Base-by-base conservation (phyloP, 352 stramenopile species). In the Pythium scleroteichum region DNA sequence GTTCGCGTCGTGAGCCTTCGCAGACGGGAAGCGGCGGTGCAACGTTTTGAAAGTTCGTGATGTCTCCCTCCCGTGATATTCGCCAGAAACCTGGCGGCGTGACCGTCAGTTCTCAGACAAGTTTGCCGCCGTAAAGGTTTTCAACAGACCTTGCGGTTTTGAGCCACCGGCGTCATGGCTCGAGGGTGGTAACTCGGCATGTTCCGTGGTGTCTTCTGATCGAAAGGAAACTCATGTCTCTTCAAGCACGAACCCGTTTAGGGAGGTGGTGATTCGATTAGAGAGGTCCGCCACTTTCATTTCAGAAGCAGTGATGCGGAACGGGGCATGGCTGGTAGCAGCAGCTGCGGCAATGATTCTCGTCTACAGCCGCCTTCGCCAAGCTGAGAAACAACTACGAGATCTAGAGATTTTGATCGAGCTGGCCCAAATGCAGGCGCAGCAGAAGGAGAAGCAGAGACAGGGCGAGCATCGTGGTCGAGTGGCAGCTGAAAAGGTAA, bases 401-500 rank as follows among this genome's bases (percentile, higher is more conserved):
- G 59, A 53, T 24, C 24, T 52, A 35, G 33, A 53, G 32, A 13
- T 13, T 17, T 19, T 38, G n/a, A 13, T 44, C 14, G 48, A 88
- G 38, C 57, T 84, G 44, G 40, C 50, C 1, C 47, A 22, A 24
- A 32, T 22, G 33, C 67, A 85, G 42, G 59, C 73, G 4, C 54
- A 60, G 20, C 82, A 75, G 48, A 86, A 82, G 50, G 81, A 90
- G 46, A 59, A 74, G 44, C 67, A 84, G 63, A 76, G 85, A 1
- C 27, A 73, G 17, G 72, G 85, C 29, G 85, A 94, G 60, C 77
- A 83, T 14, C 68, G 66, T 55, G 85, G 85, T 0, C 76, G 85
- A 4, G 69, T 91, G 3, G 69, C 79, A 24, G 82, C 85, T 27
- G 85, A 94, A 24, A 87, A 90, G 63, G 53, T 62, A 19, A 2